Percentiles rank a stretch among this genome's conserved stretches.
phyloP scores from a whole-genome alignment of 176 grass and related monocot species.

The Phoenix dactylifera region DNA sequence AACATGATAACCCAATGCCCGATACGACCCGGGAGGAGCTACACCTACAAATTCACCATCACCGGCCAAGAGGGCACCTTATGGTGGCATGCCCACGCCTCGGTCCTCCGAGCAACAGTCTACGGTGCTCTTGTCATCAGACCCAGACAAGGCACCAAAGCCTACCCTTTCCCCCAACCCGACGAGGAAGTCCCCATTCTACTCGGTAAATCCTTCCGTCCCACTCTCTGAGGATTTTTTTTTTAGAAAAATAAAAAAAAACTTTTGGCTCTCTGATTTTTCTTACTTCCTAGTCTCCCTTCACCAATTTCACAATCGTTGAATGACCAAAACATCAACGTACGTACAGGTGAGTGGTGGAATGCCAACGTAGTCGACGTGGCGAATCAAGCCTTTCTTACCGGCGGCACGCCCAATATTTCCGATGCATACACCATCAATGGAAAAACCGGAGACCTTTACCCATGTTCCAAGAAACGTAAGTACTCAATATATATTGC shows the following conservation, averaged over 20 bases:
- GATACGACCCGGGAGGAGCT: background rate
- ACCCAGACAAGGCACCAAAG: background rate
- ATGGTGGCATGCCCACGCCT: constrained; percentile 8
- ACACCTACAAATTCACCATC: background rate
- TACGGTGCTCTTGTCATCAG: constrained; percentile 7
- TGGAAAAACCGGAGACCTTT: constrained; percentile 2
- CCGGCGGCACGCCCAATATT: background rate
- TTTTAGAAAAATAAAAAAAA: no score
- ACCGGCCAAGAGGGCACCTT: background rate
- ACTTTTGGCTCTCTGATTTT: no score
- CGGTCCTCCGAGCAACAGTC: constrained; percentile 2
- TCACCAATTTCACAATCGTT: no score
- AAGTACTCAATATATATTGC: constrained; percentile 1
- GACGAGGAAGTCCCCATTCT: background rate
- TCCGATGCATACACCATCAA: constrained; percentile 31
- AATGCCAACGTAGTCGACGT: constrained; percentile 38
- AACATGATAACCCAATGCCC: constrained; percentile 12
- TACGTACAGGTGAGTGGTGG: constrained; percentile 62
- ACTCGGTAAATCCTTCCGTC: background rate
- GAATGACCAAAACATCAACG: no score
- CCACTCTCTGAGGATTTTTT: background rate
- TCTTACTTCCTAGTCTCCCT: no score
- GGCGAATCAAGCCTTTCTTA: constrained; percentile 3
- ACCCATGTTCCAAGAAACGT: constrained; percentile 24
- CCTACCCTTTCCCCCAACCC: background rate